Evolutionary conservation across 805 yeast genomes (phyloP), one percentile per base, ranked within the genome.

Genomic region (Saturnispora diversa): DNA sequence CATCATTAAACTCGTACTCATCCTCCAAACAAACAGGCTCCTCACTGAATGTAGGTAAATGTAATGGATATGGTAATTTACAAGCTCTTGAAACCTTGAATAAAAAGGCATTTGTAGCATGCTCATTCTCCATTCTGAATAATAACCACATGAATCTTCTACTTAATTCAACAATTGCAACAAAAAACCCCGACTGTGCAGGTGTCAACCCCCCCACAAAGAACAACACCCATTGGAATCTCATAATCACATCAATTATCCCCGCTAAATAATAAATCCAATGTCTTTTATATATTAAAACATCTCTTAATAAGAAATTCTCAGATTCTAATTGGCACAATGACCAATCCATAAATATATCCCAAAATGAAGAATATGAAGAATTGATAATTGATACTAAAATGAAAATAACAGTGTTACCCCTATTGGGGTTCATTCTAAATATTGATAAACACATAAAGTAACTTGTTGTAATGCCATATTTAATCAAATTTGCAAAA

Each of bases 81-180:
- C 85, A 66, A 44, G 88, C 95, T 44, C 94, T 75, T 7, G 94
- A 80, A 0, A 96, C 97, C 49, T 94, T 72, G 60, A 80, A 84
- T 33, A 86, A 62, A 40, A 76, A 77, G 6, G 86, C 95, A 56
- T 90, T 90, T 1, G 96, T 78, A 33, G 88, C 80, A 59, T 92
- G 98, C 60, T 92, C 97, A 59, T 92, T 92, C 52, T 92, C 98
- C 72, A 92, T 81, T 64, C 98, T 78, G 66, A 92, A 80, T 37
- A 84, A 73, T 9, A 85, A 69, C 98, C 98, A 92, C 12, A 90
- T 64, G 50, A 85, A 82, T 56, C 98, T 69, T 54, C 98, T 72
- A 3, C 82, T 26, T 2, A 86, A 59, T 59, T 92, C 98, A 1
- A 92, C 84, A 22, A 84, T 49, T 0, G 95, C 95, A 35, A 92